These are phyloP conservation scores for Xylaria sp. DNA, from an alignment of 2,329 filamentous ascomycete genomes.

Conservation along the genomic window DNA sequence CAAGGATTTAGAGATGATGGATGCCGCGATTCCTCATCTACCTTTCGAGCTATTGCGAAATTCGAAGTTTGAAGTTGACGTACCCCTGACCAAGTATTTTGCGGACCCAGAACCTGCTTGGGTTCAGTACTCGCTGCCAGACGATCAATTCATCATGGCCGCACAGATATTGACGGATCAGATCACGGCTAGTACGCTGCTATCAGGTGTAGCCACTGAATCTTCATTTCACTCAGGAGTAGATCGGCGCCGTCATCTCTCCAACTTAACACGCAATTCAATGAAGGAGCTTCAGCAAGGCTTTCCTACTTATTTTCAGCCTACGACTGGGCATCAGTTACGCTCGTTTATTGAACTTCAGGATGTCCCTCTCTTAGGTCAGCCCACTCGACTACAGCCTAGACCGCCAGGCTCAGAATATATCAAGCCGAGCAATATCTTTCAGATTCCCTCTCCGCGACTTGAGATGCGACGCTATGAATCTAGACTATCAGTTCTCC, in stretches of 20 bases:
- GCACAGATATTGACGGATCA: constrained; percentile 77
- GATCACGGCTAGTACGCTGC: constrained; percentile 59
- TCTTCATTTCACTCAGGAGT: constrained; percentile 39
- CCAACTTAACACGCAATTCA: constrained; percentile 52
- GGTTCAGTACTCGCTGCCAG: constrained; percentile 52
- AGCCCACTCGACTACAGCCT: constrained; percentile 58
- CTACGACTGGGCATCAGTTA: constrained; percentile 48
- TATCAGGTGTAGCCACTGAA: constrained; percentile 35
- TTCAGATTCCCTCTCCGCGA: constrained; percentile 70
- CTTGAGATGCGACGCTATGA: constrained; percentile 75
- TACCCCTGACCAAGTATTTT: constrained; percentile 61
- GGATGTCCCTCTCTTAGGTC: constrained; percentile 60
- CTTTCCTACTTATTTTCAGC: constrained; percentile 53
- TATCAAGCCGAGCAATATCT: constrained; percentile 58
- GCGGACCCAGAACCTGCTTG: constrained; percentile 62
- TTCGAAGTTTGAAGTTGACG: constrained; percentile 55
- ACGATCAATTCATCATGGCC: constrained; percentile 68
- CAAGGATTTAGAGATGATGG: constrained; percentile 54
- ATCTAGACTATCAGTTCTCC: constrained; percentile 72
- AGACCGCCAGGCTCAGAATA: constrained; percentile 55
- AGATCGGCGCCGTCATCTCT: constrained; percentile 48
- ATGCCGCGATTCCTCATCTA: constrained; percentile 54
- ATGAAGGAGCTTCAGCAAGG: constrained; percentile 54
- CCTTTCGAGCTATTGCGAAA: constrained; percentile 57
- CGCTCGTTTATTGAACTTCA: constrained; percentile 62